Percentiles rank a stretch among this genome's conserved stretches.
These are phyloP conservation scores for Lenwebbia sp. DNA, from an alignment of 345 rosid genomes.

Conservation along the genomic window DNA sequence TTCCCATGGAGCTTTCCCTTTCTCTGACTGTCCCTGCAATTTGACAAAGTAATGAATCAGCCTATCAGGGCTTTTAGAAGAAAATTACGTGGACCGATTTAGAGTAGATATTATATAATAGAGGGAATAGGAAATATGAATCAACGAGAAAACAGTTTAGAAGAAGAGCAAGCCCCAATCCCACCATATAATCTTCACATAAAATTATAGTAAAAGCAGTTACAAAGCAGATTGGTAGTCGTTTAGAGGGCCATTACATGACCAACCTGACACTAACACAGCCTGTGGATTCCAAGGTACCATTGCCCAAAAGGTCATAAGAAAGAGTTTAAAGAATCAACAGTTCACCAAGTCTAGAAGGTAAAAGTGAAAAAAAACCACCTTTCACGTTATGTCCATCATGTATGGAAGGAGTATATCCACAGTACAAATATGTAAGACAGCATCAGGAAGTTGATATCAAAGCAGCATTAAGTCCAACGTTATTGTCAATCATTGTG, in stretches of 20 bases:
- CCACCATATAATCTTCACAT: neutral
- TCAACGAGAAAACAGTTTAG: neutral
- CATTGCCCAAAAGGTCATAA: neutral
- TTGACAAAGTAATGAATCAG: neutral
- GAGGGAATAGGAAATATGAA: neutral
- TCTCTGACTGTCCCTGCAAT: constrained; percentile 53
- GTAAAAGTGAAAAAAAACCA: neutral
- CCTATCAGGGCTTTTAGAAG: constrained; percentile 1
- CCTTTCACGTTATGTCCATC: neutral
- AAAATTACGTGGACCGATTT: neutral
- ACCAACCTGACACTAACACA: neutral
- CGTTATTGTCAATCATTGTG: neutral
- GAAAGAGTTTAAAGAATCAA: neutral
- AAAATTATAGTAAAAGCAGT: neutral
- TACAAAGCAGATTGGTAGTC: neutral
- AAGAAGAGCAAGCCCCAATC: neutral
- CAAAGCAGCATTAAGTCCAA: neutral
- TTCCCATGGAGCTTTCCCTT: constrained; percentile 78
- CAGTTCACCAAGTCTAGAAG: neutral
- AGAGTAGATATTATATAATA: neutral
- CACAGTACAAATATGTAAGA: neutral
- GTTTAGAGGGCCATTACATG: neutral
- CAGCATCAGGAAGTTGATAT: neutral
- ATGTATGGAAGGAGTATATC: neutral
- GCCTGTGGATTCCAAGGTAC: neutral